Conservation (phyloP, 208 protist genomes). For the Trypanosoma cruzi region DNA sequence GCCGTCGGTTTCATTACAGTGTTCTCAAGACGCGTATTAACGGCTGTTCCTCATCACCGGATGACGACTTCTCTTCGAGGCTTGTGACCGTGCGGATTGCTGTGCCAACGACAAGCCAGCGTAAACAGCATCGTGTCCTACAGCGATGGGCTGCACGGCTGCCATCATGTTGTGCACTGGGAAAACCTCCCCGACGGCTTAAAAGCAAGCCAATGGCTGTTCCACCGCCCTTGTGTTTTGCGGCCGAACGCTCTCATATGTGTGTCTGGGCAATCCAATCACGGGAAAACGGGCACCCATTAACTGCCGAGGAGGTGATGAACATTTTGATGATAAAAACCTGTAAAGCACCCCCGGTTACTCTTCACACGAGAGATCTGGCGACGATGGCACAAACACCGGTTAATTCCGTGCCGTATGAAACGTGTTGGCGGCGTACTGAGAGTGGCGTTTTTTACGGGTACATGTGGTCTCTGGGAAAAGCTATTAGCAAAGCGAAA, state of each 20-base stretch:
- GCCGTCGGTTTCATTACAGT: slow-evolving; percentile 45
- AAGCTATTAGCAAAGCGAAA: background rate
- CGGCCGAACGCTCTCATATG: slow-evolving; percentile 19
- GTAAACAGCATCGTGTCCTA: slow-evolving; percentile 67
- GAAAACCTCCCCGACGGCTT: background rate
- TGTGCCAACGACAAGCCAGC: slow-evolving; percentile 18
- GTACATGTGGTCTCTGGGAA: slow-evolving; percentile 47
- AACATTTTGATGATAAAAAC: slow-evolving; percentile 25
- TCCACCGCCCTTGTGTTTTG: slow-evolving; percentile 26
- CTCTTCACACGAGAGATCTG: slow-evolving; percentile 4
- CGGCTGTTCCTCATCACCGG: slow-evolving; percentile 1
- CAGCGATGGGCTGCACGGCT: slow-evolving; percentile 54
- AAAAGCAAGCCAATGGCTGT: slow-evolving; percentile 15
- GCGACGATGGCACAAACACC: background rate
- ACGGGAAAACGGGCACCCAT: background rate
- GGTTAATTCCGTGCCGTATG: background rate
- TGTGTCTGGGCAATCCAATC: slow-evolving; percentile 27
- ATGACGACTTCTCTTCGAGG: slow-evolving; percentile 7
- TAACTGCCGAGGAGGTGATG: slow-evolving; percentile 13
- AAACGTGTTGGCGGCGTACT: background rate
- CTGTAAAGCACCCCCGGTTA: background rate
- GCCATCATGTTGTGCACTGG: background rate
- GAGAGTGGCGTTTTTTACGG: slow-evolving; percentile 41
- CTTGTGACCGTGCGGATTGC: slow-evolving; percentile 26
- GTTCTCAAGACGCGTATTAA: slow-evolving; percentile 10